Evolutionary conservation across 257 asterid species (phyloP), one percentile per base, ranked within the genome.

Genomic region (Penstemon eatonii): DNA sequence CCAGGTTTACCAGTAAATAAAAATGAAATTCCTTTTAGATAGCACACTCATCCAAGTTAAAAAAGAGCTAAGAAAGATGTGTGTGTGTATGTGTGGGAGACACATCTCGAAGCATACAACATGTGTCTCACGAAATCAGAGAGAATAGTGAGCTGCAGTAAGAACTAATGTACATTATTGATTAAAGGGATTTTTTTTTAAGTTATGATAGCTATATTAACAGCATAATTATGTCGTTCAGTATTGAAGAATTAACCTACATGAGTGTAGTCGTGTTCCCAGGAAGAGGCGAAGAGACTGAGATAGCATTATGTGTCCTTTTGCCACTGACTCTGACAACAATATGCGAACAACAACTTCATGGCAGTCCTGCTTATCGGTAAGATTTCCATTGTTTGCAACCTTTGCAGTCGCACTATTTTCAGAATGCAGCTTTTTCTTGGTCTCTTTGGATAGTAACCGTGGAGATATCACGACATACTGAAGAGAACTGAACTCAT

Each of bases 281-380:
- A 93, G 76, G 84, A 84, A 86, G 76, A 88, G 90, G 67, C 96
- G 95, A 68, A 93, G 96, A 64, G 95, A 79, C 80, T 70, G 85
- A 73, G 96, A 75, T 72, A 93, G 82, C 97, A 85, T 89, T 71
- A 93, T 71, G 76, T 93, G 99, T 71, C 99, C 99, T 84, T 79
- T 89, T 19, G 95, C 85, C 77, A 90, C 99, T 42, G 91, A 82
- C 66, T 85, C 89, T 7, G 95, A 85, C 40, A 93, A 72, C 69
- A 90, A 76, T 62, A 90, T 45, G 43, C 72, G 85, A 51, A 84
- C 81, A 60, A 84, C 79, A 41, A 79, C 75, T 72, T 77, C 85
- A 74, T 66, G 59, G 65, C 45, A 2, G 70, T 79, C 83, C 67
- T 61, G 70, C 73, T 78, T 75, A 67, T 83, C 79, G 42, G 63